Conservation (phyloP, 768 basidiomycete species). For the Terana coerulea region DNA sequence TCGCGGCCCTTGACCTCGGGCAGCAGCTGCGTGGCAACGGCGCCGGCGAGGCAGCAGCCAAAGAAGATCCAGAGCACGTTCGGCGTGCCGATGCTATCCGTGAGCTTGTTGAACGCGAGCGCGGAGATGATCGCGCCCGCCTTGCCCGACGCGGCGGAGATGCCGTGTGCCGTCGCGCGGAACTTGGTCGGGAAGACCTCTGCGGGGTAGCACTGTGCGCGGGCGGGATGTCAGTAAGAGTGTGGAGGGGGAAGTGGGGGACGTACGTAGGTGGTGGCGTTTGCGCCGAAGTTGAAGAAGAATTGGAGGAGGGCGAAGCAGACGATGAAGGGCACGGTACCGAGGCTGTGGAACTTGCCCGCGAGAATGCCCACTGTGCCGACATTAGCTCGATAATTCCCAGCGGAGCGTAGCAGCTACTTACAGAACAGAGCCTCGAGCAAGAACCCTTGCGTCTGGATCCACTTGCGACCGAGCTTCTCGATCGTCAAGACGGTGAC, state of each 20-base stretch:
- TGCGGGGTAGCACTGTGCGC: constrained; percentile 59
- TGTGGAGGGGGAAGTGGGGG: constrained; percentile 36
- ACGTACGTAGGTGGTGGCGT: constrained; percentile 6
- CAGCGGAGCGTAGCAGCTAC: constrained; percentile 13
- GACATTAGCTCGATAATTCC: background rate
- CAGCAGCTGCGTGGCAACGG: constrained; percentile 42
- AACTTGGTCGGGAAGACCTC: constrained; percentile 80
- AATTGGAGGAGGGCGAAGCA: constrained; percentile 51
- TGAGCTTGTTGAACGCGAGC: constrained; percentile 66
- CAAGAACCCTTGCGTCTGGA: constrained; percentile 75
- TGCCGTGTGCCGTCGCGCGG: constrained; percentile 69
- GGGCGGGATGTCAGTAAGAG: too few species aligned
- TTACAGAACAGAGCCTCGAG: constrained; percentile 64
- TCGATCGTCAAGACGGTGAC: constrained; percentile 66
- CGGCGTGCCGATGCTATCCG: constrained; percentile 57
- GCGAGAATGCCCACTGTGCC: constrained; percentile 64
- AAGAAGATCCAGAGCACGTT: constrained; percentile 74
- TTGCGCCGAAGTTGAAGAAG: constrained; percentile 10
- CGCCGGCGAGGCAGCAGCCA: constrained; percentile 57
- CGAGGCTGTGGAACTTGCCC: constrained; percentile 53
- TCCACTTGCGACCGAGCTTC: constrained; percentile 67
- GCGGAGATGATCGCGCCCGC: constrained; percentile 74
- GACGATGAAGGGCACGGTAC: constrained; percentile 61
- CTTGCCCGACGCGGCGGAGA: constrained; percentile 73
- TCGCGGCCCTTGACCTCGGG: constrained; percentile 51